These are phyloP conservation scores for Filobasidium wieringae DNA, from an alignment of 768 basidiomycete species.

Conservation along the genomic window DNA sequence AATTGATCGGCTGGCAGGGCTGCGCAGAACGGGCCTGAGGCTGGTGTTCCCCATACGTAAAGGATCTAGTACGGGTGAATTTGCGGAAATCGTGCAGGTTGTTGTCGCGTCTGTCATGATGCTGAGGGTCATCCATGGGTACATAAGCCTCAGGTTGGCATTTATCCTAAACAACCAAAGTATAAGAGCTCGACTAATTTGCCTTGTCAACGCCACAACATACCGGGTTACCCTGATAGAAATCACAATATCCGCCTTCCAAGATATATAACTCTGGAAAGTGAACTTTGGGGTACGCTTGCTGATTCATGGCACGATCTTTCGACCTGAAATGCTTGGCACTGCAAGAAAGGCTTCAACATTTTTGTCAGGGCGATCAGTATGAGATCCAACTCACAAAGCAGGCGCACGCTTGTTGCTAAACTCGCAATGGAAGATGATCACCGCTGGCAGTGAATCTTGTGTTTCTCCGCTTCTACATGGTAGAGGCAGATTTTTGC, in stretches of 20 bases:
- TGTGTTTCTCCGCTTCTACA: conserved; percentile 53
- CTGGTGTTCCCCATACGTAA: conserved; percentile 68
- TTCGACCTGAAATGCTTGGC: conserved; percentile 85
- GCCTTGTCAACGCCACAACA: background rate
- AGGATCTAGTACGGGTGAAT: conserved; percentile 81
- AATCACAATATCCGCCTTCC: conserved; percentile 88
- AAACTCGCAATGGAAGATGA: conserved; percentile 98
- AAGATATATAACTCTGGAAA: conserved; percentile 96
- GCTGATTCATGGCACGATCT: conserved; percentile 79
- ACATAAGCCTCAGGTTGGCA: conserved; percentile 78
- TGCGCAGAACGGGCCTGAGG: conserved; percentile 16
- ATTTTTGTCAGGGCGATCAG: background rate
- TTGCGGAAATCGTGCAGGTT: conserved; percentile 87
- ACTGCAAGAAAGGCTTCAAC: conserved; percentile 41
- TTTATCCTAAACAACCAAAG: too few species aligned
- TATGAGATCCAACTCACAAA: conserved; percentile 52
- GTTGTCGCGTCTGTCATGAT: conserved; percentile 65
- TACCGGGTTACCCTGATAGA: conserved; percentile 56
- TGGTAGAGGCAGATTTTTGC: conserved; percentile 38
- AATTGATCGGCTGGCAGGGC: conserved; percentile 30
- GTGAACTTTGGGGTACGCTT: conserved; percentile 78
- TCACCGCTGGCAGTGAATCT: conserved; percentile 57
- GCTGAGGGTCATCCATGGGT: conserved; percentile 85
- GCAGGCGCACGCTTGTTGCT: conserved; percentile 90
- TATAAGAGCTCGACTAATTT: too few species aligned